A percentile compares a stretch with the other conserved stretches of the same genome.
Evolutionary conservation across 768 basidiomycete genomes (phyloP).

Genomic region (Termitomyces sp.): DNA sequence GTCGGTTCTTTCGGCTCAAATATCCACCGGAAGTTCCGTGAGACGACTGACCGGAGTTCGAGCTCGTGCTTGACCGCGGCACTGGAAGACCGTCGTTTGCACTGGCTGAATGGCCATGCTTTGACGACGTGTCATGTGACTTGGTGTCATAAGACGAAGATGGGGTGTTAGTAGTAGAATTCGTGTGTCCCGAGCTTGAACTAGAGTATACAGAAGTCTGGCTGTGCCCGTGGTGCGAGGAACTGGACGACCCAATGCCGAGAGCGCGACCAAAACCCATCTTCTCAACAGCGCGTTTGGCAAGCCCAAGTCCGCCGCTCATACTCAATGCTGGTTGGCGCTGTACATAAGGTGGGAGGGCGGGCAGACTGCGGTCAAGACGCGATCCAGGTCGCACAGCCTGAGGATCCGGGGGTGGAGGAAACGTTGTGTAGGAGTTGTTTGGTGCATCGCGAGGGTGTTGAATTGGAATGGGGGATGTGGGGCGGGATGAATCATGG

Average conservation of each 20-base stretch:
- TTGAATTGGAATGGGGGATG: slow-evolving; percentile 11
- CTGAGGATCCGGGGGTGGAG: slow-evolving; percentile 7
- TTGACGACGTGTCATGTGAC: slow-evolving; percentile 13
- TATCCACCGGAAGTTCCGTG: slow-evolving; percentile 1
- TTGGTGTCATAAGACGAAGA: slow-evolving; percentile 28
- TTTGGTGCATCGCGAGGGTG: not conserved
- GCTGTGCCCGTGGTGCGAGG: slow-evolving; percentile 21
- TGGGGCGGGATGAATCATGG: slow-evolving; percentile 13
- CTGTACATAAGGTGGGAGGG: slow-evolving; percentile 14
- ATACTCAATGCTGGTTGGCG: slow-evolving; percentile 72
- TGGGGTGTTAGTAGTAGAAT: slow-evolving; percentile 18
- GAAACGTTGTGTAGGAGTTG: slow-evolving; percentile 14
- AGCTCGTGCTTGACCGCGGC: slow-evolving; percentile 11
- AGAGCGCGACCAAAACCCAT: slow-evolving; percentile 53
- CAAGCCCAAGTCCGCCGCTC: slow-evolving; percentile 63
- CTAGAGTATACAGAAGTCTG: slow-evolving; percentile 36
- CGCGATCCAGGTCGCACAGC: slow-evolving; percentile 10
- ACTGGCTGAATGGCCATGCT: slow-evolving; percentile 7
- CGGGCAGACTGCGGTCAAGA: slow-evolving; percentile 17
- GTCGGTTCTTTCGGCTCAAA: slow-evolving; percentile 26
- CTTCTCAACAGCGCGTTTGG: slow-evolving; percentile 73
- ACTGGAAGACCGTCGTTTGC: slow-evolving; percentile 4
- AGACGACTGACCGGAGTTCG: slow-evolving; percentile 13
- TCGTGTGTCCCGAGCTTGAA: slow-evolving; percentile 16
- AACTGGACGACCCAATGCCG: slow-evolving; percentile 38